Percentiles rank a stretch among this genome's conserved stretches.
Evolutionary conservation across 176 grass and related monocot genomes (phyloP).

Genomic region (Eremochloa ophiuroides): DNA sequence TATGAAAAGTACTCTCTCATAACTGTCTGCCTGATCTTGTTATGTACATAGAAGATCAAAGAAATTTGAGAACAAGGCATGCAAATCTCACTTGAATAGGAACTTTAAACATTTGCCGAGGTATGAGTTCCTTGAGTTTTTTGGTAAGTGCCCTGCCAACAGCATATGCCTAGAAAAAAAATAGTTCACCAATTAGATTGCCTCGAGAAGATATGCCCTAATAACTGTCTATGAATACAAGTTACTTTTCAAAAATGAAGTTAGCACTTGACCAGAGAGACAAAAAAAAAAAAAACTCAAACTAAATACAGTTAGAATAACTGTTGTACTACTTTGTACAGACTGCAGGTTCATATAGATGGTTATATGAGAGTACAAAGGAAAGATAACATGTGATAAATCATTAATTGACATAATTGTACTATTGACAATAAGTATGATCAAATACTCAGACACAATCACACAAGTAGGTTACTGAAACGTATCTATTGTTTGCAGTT

Average conservation of each 20-base stretch:
- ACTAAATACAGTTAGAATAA: not conserved
- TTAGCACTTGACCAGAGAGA: slow-evolving; percentile 1
- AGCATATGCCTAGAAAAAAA: slow-evolving; percentile 75
- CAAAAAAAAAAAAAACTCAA: not conserved
- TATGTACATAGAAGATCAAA: slow-evolving; percentile 18
- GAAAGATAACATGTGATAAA: not conserved
- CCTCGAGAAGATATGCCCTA: slow-evolving; percentile 5
- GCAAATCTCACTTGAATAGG: slow-evolving; percentile 79
- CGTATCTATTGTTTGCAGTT: slow-evolving; percentile 3
- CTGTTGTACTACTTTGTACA: not conserved
- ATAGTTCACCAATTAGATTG: slow-evolving; percentile 5
- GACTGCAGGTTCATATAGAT: not conserved
- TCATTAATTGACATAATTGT: slow-evolving; percentile 1
- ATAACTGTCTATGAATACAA: not conserved
- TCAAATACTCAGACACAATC: slow-evolving; percentile 5
- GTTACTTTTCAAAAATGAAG: not conserved
- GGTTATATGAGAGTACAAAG: not conserved
- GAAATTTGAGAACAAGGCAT: slow-evolving; percentile 29
- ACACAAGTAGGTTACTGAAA: not conserved
- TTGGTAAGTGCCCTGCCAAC: slow-evolving; percentile 86
- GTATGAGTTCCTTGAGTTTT: slow-evolving; percentile 97
- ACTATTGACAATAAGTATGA: slow-evolving; percentile 7
- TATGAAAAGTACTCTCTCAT: not conserved
- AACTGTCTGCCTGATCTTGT: not conserved
- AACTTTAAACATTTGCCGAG: slow-evolving; percentile 96